phyloP scores from a whole-genome alignment of 78 protist genomes.

The Monocercomonoides exilis region DNA sequence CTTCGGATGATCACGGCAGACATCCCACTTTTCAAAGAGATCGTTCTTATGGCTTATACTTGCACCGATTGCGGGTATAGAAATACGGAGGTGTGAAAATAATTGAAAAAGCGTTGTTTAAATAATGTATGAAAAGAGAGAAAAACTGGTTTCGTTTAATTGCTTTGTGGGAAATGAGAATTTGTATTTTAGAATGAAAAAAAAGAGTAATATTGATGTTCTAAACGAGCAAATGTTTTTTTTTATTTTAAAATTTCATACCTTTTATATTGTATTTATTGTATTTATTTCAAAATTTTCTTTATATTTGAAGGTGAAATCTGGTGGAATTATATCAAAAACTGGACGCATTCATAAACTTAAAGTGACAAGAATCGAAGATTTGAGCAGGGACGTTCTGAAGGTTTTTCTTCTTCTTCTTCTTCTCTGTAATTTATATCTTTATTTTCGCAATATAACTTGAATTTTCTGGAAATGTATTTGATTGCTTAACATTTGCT shows the following conservation, averaged over 20 bases:
- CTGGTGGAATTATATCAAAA: constrained; percentile 66
- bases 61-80: constrained; percentile 75
- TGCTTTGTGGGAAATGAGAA: neutral
- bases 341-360: constrained; percentile 47
- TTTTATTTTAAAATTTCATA: neutral
- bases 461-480: neutral
- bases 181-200: neutral
- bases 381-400: constrained; percentile 64
- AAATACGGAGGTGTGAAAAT: constrained; percentile 48
- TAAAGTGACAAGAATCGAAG: constrained; percentile 45
- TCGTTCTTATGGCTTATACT: constrained; percentile 58
- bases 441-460: neutral
- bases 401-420: too few species aligned
- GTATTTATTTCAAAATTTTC: neutral
- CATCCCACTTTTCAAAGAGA: constrained; percentile 78
- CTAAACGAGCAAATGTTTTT: neutral
- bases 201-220: neutral
- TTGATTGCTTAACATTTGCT: neutral
- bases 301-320: constrained; percentile 30
- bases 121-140: neutral
- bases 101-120: too few species aligned
- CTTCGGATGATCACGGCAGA: constrained; percentile 18
- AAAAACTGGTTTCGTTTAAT: neutral
- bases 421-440: neutral
- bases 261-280: neutral